phyloP scores from a whole-genome alignment of 2,329 filamentous ascomycete genomes.

The Aureobasidium sp. region DNA sequence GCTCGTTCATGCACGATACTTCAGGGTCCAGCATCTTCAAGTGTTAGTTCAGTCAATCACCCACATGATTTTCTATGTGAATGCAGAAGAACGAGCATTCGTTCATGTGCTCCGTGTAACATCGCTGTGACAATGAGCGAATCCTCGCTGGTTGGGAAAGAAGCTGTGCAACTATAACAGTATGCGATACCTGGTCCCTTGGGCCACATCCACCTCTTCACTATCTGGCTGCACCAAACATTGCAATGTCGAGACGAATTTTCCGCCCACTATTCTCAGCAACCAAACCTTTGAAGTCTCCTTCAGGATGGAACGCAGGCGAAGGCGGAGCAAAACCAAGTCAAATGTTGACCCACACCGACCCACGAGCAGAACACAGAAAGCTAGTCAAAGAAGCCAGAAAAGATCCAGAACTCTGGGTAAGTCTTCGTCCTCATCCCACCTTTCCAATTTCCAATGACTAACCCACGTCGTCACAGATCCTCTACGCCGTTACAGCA shows the following conservation, averaged over 20 bases:
- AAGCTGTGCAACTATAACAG: neutral
- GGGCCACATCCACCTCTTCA: neutral
- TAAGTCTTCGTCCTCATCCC: neutral
- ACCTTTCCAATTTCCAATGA: neutral
- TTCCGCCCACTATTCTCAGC: neutral
- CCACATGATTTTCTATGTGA: too few species aligned
- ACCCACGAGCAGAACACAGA: slow-evolving; percentile 1
- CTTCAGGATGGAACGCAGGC: neutral
- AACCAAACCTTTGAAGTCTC: neutral
- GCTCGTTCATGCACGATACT: too few species aligned
- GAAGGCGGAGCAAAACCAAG: neutral
- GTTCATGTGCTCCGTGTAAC: too few species aligned
- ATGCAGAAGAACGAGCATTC: too few species aligned
- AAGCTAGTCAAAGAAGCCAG: neutral
- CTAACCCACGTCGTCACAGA: too few species aligned
- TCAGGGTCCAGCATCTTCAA: too few species aligned
- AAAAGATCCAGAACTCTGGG: neutral
- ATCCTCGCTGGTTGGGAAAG: too few species aligned
- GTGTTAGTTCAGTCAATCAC: too few species aligned
- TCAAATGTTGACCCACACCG: neutral
- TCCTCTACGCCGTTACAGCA: neutral
- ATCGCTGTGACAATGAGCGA: too few species aligned
- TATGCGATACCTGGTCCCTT: neutral
- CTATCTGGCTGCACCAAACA: neutral
- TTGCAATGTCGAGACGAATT: neutral